phyloP scores from a whole-genome alignment of 2,329 filamentous ascomycete species.

The Metarhizium robertsii region DNA sequence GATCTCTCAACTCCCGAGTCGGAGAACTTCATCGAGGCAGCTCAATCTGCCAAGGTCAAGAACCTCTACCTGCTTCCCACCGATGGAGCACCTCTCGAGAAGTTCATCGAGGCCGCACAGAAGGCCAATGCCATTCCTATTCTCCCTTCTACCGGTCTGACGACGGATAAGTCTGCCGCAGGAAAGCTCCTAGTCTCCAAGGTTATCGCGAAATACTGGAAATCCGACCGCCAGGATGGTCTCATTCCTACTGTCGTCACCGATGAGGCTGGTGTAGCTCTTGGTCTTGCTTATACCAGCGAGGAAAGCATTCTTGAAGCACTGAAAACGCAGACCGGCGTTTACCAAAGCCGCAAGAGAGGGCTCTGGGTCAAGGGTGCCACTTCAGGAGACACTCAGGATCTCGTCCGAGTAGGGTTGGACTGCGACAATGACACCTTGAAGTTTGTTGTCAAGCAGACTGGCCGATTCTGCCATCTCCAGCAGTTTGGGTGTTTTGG shows the following conservation, averaged over 20 bases:
- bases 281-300: slow-evolving; percentile 92
- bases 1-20: slow-evolving; percentile 33
- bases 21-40: slow-evolving; percentile 33
- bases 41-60: slow-evolving; percentile 35
- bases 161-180: slow-evolving; percentile 53
- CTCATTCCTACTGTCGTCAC: slow-evolving; percentile 86
- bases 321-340: slow-evolving; percentile 65
- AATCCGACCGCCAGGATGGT: slow-evolving; percentile 72
- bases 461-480: slow-evolving; percentile 88
- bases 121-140: slow-evolving; percentile 58
- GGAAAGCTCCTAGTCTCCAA: slow-evolving; percentile 51
- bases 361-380: slow-evolving; percentile 96
- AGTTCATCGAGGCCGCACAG: slow-evolving; percentile 37
- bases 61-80: slow-evolving; percentile 42
- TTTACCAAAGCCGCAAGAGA: slow-evolving; percentile 93
- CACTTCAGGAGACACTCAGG: slow-evolving; percentile 86
- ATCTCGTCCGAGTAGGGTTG: slow-evolving; percentile 72
- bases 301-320: slow-evolving; percentile 84
- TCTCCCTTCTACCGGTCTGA: slow-evolving; percentile 61
- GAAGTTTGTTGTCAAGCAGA: slow-evolving; percentile 82
- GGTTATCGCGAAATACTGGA: slow-evolving; percentile 66
- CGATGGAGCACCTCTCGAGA: slow-evolving; percentile 34
- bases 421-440: slow-evolving; percentile 94
- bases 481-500: slow-evolving; percentile 91
- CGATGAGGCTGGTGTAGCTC: slow-evolving; percentile 72